Evolutionary conservation across 2,329 filamentous ascomycete genomes (phyloP).

Genomic region (Pezicula carpinea): DNA sequence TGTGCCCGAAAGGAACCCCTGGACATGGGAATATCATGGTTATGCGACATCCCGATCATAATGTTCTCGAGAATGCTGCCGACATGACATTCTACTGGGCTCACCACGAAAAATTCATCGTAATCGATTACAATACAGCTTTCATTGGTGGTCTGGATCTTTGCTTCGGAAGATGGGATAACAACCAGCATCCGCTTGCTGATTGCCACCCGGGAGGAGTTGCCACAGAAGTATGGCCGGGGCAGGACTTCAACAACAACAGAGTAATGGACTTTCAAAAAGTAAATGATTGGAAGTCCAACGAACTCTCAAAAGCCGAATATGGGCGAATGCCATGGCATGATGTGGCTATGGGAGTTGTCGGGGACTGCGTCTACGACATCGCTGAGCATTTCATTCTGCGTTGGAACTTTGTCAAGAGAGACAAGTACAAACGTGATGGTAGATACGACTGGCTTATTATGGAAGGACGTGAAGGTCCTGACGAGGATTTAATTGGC

Average conservation of each 20-base stretch:
- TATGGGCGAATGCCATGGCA: constrained; percentile 98
- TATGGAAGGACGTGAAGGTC: constrained; percentile 68
- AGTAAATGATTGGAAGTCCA: constrained; percentile 87
- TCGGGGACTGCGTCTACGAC: constrained; percentile 85
- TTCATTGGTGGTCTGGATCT: constrained; percentile 94
- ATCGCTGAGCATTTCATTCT: constrained; percentile 94
- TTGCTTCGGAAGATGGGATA: constrained; percentile 94
- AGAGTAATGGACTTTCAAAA: constrained; percentile 92
- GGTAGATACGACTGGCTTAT: constrained; percentile 79
- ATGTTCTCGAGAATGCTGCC: constrained; percentile 85
- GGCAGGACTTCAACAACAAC: constrained; percentile 98
- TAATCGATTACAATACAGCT: constrained; percentile 84
- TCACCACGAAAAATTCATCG: constrained; percentile 96
- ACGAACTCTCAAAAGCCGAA: constrained; percentile 86
- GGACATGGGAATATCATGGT: constrained; percentile 86
- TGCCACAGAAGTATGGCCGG: constrained; percentile 81
- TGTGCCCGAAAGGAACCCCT: constrained; percentile 77
- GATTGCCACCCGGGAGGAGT: constrained; percentile 85
- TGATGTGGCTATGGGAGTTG: constrained; percentile 87
- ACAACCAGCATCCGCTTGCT: constrained; percentile 75
- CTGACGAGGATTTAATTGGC: constrained; percentile 79
- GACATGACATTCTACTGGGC: constrained; percentile 99
- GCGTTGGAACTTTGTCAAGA: constrained; percentile 94
- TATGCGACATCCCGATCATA: constrained; percentile 92
- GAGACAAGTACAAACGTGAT: constrained; percentile 95